These are phyloP conservation scores for Rutstroemia sydowiana DNA, from an alignment of 2,329 filamentous ascomycete genomes.

Conservation along the genomic window DNA sequence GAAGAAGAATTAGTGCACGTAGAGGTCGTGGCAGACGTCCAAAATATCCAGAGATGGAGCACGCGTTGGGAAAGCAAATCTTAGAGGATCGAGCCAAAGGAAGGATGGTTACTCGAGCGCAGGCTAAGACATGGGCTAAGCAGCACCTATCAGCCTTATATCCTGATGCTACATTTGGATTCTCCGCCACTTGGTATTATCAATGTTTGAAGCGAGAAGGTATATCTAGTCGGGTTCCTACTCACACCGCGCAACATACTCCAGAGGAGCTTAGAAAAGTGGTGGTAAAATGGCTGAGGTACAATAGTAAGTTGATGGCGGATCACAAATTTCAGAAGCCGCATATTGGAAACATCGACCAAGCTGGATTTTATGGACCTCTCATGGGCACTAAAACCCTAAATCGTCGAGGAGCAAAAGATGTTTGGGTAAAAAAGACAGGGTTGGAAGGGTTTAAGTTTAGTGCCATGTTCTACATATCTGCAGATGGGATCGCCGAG, in stretches of 20 bases:
- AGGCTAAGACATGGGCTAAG: background rate
- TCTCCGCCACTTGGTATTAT: background rate
- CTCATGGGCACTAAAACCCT: background rate
- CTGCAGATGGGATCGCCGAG: background rate
- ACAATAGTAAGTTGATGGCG: background rate
- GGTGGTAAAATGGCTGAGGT: background rate
- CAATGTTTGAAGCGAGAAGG: background rate
- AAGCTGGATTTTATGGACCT: background rate
- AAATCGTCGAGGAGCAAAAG: background rate
- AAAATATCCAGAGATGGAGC: background rate
- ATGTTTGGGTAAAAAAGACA: background rate
- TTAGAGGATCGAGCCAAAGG: background rate
- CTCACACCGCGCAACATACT: background rate
- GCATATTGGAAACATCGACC: background rate
- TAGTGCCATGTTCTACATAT: background rate
- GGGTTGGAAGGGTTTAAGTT: background rate
- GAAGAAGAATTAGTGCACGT: no score
- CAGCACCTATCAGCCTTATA: background rate
- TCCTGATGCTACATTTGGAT: background rate
- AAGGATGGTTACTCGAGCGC: background rate
- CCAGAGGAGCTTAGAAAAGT: background rate
- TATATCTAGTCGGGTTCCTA: background rate
- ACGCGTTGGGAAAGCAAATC: background rate
- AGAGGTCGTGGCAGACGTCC: background rate
- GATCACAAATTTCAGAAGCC: background rate